Percentiles rank a stretch among this genome's conserved stretches.
These are phyloP conservation scores for Colletotrichum navitas DNA, from an alignment of 2,329 filamentous ascomycete genomes.

Conservation along the genomic window DNA sequence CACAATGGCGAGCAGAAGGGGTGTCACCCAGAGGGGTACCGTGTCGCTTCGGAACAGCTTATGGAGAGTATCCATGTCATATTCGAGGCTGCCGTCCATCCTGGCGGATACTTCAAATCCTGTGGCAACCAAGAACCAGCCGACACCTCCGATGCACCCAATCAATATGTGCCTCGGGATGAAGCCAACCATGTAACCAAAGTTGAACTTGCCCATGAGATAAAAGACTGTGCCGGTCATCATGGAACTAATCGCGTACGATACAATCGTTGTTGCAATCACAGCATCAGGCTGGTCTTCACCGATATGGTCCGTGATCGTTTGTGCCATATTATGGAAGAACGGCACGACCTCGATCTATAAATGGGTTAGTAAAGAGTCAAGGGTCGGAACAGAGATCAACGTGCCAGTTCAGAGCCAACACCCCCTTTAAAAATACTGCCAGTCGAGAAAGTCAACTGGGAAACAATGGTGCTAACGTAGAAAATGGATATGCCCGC, in stretches of 20 bases:
- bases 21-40: conserved; percentile 84
- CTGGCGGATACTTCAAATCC: conserved; percentile 94
- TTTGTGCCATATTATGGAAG: conserved; percentile 97
- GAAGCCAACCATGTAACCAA: conserved; percentile 95
- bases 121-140: conserved; percentile 92
- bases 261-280: conserved; percentile 92
- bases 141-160: conserved; percentile 96
- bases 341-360: conserved; percentile 98
- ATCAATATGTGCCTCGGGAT: conserved; percentile 97
- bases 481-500: conserved; percentile 99
- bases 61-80: conserved; percentile 80
- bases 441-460: conserved; percentile 87
- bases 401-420: conserved; percentile 87
- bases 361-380: conserved; percentile 31
- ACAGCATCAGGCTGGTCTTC: conserved; percentile 86
- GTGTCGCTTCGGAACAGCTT: conserved; percentile 81
- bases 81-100: conserved; percentile 86
- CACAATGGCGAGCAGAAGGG: conserved; percentile 79
- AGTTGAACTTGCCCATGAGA: conserved; percentile 85
- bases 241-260: conserved; percentile 91
- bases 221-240: conserved; percentile 94
- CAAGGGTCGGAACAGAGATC: not conserved
- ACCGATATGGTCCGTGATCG: conserved; percentile 83
- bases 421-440: conserved; percentile 93
- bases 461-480: conserved; percentile 94